Evolutionary conservation across 345 rosid genomes (phyloP), one percentile per base, ranked within the genome.

Genomic region (Eutrema heterophyllum): DNA sequence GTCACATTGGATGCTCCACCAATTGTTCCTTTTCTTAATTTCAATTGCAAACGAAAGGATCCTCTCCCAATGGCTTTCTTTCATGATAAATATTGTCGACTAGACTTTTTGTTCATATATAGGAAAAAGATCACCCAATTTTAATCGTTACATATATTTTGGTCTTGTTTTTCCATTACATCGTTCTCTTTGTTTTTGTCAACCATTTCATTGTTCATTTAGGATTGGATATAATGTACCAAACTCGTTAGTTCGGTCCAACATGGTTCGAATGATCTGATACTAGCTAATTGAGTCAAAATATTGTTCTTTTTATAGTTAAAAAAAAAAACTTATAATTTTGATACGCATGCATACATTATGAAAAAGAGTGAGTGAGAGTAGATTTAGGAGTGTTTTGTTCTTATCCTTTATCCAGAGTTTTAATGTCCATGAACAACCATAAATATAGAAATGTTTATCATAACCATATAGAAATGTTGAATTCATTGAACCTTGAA

Each of bases 401-500:
- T 36, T 46, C 50, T 64, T 65, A 65, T 56, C 48, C 32, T 36
- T 9, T 46, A 65, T 27, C 24, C 33, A 46, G 5, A 54, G 30
- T 41, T 49, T 8, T 40, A 9, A 14, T 27, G 30, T 7, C 30
- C 32, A 54, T 21, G 13, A 41, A 6, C 11, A 36, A 24, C n/a
- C 29, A 12, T 7, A n/a, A n/a, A 48, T n/a, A 39, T 45, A 73
- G 8, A 29, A 54, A 52, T 43, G 2, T 52, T 33, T 55, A 35
- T 36, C 4, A 57, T 57, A 44, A 15, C 29, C 53, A 66, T 48
- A 59, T 36, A 32, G 3, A 51, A 74, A 29, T 18, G 62, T 59
- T 58, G 9, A 66, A 50, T 49, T 21, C 68, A 14, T 43, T 49
- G 60, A 72, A 72, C 64, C 18, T 72, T 26, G 9, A 18, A 21